Percentiles rank a stretch among this genome's conserved stretches.
phyloP scores from a whole-genome alignment of 2,329 filamentous ascomycete genomes.

The Xylariomycetidae sp. region DNA sequence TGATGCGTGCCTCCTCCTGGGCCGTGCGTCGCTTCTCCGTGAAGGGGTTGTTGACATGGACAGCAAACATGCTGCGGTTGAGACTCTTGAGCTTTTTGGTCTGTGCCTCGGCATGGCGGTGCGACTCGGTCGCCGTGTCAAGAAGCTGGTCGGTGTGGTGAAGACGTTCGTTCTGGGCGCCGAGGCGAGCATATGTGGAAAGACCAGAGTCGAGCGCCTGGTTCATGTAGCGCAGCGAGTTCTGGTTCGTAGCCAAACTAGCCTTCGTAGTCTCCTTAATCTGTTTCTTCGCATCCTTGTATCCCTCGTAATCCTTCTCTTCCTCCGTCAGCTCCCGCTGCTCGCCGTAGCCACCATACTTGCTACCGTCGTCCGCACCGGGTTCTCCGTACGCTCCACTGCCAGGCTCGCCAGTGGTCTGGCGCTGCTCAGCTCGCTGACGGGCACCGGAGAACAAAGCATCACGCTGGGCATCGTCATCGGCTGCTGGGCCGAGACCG shows the following conservation, averaged over 20 bases:
- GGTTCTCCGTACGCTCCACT: conserved; percentile 10
- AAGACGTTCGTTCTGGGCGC: conserved; percentile 72
- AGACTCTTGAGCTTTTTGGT: conserved; percentile 77
- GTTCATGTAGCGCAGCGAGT: conserved; percentile 61
- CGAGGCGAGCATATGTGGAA: conserved; percentile 66
- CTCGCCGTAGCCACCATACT: conserved; percentile 54
- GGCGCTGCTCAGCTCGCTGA: conserved; percentile 20
- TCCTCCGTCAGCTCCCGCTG: conserved; percentile 77
- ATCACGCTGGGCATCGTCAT: conserved; percentile 51
- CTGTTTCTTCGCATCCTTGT: conserved; percentile 51
- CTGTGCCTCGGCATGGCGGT: conserved; percentile 70
- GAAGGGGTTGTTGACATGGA: conserved; percentile 73
- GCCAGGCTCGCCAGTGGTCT: conserved; percentile 5
- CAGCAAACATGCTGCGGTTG: conserved; percentile 86
- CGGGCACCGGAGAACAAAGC: conserved; percentile 48
- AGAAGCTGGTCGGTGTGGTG: conserved; percentile 80
- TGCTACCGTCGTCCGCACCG: conserved; percentile 13
- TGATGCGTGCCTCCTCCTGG: conserved; percentile 35
- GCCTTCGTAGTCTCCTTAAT: conserved; percentile 65
- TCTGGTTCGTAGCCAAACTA: conserved; percentile 59
- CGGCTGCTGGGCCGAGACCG: conserved; percentile 43
- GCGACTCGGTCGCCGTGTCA: conserved; percentile 69
- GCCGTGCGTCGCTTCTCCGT: conserved; percentile 60
- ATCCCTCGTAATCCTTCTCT: conserved; percentile 65
- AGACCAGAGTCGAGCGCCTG: conserved; percentile 66